A percentile compares a stretch with the other conserved stretches of the same genome.
Evolutionary conservation across 768 basidiomycete genomes (phyloP).

Genomic region (Boletus sp.): DNA sequence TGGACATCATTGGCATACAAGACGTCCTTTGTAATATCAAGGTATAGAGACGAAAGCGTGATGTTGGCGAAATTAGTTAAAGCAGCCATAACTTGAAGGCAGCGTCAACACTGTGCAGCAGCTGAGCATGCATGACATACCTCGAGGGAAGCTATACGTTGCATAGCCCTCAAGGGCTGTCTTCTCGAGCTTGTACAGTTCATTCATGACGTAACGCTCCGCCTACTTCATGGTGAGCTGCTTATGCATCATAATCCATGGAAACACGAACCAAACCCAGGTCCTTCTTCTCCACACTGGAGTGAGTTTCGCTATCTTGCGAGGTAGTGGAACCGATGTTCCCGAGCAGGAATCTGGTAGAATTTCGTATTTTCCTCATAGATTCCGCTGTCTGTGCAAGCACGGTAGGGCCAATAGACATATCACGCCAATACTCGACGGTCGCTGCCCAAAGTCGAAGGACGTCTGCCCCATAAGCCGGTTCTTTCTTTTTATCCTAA

Average conservation of each 20-base stretch:
- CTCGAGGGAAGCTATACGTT: conserved; percentile 79
- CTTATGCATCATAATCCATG: neutral
- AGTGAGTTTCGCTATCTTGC: neutral
- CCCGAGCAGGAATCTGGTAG: conserved; percentile 82
- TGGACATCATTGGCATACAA: conserved; percentile 69
- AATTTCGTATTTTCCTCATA: conserved; percentile 82
- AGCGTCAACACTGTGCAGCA: neutral
- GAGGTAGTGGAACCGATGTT: conserved; percentile 49
- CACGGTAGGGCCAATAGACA: conserved; percentile 77
- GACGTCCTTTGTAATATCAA: conserved; percentile 88
- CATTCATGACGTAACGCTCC: conserved; percentile 85
- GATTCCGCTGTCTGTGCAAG: conserved; percentile 74
- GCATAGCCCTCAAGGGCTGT: conserved; percentile 67
- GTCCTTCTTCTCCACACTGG: conserved; percentile 34
- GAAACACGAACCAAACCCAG: conserved; percentile 60
- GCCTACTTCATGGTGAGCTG: conserved; percentile 44
- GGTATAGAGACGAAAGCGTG: conserved; percentile 87
- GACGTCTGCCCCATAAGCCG: conserved; percentile 83
- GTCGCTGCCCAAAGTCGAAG: conserved; percentile 91
- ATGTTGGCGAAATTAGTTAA: conserved; percentile 78
- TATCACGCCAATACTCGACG: conserved; percentile 87
- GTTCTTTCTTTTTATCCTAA: conserved; percentile 66
- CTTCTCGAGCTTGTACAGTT: conserved; percentile 71
- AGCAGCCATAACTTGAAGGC: conserved; percentile 59
- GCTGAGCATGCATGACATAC: conserved; percentile 36